Conservation (phyloP, 441 rosid species). For the Brassica hybrid region DNA sequence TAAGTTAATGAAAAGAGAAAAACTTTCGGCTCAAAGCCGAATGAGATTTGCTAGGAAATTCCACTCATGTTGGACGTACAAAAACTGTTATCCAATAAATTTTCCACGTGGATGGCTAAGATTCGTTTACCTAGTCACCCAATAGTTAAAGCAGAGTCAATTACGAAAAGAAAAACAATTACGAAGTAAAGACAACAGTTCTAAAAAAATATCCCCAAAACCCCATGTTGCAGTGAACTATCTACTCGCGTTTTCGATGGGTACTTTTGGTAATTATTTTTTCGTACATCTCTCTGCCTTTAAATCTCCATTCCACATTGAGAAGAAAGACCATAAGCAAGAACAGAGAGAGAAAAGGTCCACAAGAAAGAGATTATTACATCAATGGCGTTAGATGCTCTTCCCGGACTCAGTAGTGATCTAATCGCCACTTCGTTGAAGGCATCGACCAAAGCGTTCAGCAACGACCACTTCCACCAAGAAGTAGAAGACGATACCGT, state of each 20-base stretch:
- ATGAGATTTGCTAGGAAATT: slow-evolving; percentile 14
- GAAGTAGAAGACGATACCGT: slow-evolving; percentile 33
- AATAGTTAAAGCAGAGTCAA: not conserved
- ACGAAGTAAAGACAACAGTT: not conserved
- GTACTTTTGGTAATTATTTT: slow-evolving; percentile 18
- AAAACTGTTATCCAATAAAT: not conserved
- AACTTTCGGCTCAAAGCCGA: not conserved
- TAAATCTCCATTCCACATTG: not conserved
- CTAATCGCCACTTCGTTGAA: slow-evolving; percentile 48
- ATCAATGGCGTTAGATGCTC: slow-evolving; percentile 52
- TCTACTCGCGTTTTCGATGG: not conserved
- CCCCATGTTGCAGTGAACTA: not conserved
- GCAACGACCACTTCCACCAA: slow-evolving; percentile 34
- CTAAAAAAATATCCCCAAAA: not conserved
- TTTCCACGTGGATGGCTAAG: slow-evolving; percentile 16
- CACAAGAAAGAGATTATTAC: not conserved
- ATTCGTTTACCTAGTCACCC: not conserved
- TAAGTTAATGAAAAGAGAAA: too few species aligned
- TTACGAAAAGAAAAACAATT: not conserved
- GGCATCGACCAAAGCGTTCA: slow-evolving; percentile 46
- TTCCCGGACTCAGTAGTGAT: slow-evolving; percentile 44
- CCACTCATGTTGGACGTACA: slow-evolving; percentile 29
- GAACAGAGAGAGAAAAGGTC: not conserved
- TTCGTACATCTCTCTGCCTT: not conserved
- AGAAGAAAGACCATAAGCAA: not conserved